Conservation (phyloP, 768 basidiomycete species). For the Suillus hirtellus region DNA sequence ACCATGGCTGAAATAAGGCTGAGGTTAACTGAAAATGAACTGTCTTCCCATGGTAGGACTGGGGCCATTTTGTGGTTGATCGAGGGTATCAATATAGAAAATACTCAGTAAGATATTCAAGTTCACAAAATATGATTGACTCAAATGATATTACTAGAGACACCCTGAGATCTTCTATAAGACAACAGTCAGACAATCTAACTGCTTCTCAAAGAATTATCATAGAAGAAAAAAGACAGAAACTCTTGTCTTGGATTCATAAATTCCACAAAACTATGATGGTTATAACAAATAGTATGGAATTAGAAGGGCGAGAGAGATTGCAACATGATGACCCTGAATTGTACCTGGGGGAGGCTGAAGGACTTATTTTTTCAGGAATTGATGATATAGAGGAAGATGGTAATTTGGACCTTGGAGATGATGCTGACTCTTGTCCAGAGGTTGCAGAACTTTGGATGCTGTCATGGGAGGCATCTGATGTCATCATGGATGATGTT, state of each 20-base stretch:
- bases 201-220: slow-evolving; percentile 6
- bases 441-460: slow-evolving; percentile 8
- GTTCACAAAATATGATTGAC: background rate
- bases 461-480: slow-evolving; percentile 4
- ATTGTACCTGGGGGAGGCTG: background rate
- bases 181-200: background rate
- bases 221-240: slow-evolving; percentile 7
- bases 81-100: no score
- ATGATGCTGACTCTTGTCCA: background rate
- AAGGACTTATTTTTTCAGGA: background rate
- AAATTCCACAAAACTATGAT: background rate
- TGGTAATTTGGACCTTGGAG: background rate
- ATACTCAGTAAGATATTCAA: slow-evolving; percentile 6
- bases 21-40: no score
- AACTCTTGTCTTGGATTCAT: background rate
- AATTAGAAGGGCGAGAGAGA: background rate
- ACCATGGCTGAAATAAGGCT: no score
- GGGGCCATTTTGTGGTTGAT: no score
- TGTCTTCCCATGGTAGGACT: no score
- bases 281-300: background rate
- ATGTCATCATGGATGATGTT: no score
- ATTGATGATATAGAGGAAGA: background rate
- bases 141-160: slow-evolving; percentile 7
- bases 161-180: slow-evolving; percentile 1
- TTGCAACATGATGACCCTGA: background rate